A percentile compares a stretch with the other conserved stretches of the same genome.
Evolutionary conservation across 108 stramenopile genomes (phyloP).

Genomic region (Seminavis robusta): DNA sequence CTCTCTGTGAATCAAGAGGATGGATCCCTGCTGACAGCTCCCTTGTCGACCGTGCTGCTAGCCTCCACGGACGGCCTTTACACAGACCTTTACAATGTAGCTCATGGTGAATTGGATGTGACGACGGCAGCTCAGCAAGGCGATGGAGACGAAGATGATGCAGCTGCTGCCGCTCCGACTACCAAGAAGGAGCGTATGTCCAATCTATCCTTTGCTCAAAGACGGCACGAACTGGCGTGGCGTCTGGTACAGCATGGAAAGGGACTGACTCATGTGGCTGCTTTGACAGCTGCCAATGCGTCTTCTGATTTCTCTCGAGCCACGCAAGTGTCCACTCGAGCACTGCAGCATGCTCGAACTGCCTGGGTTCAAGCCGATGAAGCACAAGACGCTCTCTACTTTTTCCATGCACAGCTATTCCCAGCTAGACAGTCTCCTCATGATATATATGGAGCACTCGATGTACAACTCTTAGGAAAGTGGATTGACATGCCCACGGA

Average conservation of each 20-base stretch:
- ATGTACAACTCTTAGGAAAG: slow-evolving; percentile 29
- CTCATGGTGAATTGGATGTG: slow-evolving; percentile 66
- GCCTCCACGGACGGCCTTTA: slow-evolving; percentile 76
- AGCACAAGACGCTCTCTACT: slow-evolving; percentile 86
- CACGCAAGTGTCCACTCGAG: slow-evolving; percentile 50
- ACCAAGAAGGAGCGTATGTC: slow-evolving; percentile 57
- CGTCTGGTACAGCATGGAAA: slow-evolving; percentile 63
- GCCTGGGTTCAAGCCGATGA: slow-evolving; percentile 76
- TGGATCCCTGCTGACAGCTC: slow-evolving; percentile 76
- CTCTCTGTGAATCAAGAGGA: slow-evolving; percentile 56
- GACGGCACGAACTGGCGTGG: slow-evolving; percentile 78
- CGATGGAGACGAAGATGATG: slow-evolving; percentile 1
- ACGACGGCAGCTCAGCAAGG: slow-evolving; percentile 28
- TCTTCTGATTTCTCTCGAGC: slow-evolving; percentile 23
- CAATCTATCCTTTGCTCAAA: slow-evolving; percentile 77
- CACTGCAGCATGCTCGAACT: slow-evolving; percentile 59
- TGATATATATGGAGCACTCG: slow-evolving; percentile 74
- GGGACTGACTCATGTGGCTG: slow-evolving; percentile 62
- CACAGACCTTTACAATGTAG: slow-evolving; percentile 73
- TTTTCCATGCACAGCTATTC: slow-evolving; percentile 73
- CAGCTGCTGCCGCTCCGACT: slow-evolving; percentile 3
- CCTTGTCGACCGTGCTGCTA: slow-evolving; percentile 61
- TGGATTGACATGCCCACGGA: slow-evolving; percentile 78
- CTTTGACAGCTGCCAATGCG: slow-evolving; percentile 49
- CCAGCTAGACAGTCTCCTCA: slow-evolving; percentile 59